phyloP scores from a whole-genome alignment of 2,329 filamentous ascomycete species.

The Pseudocercospora eumusae region DNA sequence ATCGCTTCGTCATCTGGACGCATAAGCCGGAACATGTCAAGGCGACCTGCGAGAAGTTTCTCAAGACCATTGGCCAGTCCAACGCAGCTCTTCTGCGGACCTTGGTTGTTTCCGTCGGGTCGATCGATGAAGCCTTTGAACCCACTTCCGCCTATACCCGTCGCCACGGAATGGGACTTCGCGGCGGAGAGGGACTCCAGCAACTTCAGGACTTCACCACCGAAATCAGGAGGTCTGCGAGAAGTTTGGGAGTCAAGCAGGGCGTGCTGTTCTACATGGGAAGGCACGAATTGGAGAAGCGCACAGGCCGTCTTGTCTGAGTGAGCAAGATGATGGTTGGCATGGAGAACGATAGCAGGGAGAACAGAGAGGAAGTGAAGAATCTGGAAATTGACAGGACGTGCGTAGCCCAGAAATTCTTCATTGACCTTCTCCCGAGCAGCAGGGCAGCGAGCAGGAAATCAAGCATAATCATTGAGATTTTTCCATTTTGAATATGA shows the following conservation, averaged over 20 bases:
- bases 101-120: background rate
- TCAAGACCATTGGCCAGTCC: background rate
- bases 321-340: too few species aligned
- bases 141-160: too few species aligned
- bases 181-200: too few species aligned
- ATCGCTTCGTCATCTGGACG: constrained; percentile 11
- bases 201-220: background rate
- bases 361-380: too few species aligned
- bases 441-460: background rate
- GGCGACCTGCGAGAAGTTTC: background rate
- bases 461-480: background rate
- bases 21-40: background rate
- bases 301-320: background rate
- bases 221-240: background rate
- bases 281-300: background rate
- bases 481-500: background rate
- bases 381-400: too few species aligned
- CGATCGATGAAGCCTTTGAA: too few species aligned
- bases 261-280: background rate
- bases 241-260: background rate
- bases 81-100: background rate
- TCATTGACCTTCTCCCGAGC: too few species aligned
- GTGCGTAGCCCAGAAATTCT: too few species aligned
- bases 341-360: too few species aligned
- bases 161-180: too few species aligned